Conservation (phyloP, 2,329 filamentous ascomycete species). For the Trichophyton benhamiae region DNA sequence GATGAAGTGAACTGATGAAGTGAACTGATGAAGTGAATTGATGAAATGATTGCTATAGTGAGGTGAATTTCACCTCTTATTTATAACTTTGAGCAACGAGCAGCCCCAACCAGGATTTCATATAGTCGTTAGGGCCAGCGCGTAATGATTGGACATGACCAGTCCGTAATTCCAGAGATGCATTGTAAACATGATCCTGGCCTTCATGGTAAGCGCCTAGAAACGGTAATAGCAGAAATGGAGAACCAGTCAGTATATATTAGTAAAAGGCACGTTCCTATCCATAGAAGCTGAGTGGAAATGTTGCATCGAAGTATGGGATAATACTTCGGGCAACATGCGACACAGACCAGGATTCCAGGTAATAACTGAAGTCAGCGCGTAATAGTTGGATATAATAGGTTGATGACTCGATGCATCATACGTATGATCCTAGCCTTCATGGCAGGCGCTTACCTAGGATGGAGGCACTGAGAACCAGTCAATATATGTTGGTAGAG, state of each 20-base stretch:
- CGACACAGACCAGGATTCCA: background rate
- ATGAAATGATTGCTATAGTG: background rate
- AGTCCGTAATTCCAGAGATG: background rate
- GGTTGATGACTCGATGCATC: background rate
- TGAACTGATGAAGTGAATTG: too few species aligned
- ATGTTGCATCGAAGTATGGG: background rate
- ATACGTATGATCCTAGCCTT: background rate
- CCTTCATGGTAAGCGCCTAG: background rate
- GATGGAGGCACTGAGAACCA: background rate
- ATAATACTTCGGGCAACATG: background rate
- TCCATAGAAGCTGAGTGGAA: background rate
- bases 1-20: too few species aligned
- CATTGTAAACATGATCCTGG: background rate
- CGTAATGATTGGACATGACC: background rate
- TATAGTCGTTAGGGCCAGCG: background rate
- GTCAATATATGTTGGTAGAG: background rate
- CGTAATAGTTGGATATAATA: background rate
- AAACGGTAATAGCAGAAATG: background rate
- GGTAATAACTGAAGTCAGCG: background rate
- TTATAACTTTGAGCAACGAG: background rate
- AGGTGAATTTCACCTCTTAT: background rate
- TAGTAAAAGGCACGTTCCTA: background rate
- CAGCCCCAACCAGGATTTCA: background rate
- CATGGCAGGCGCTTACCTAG: background rate
- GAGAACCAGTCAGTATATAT: background rate